phyloP scores from a whole-genome alignment of 345 rosid species.

The Geranium rotundifolium region DNA sequence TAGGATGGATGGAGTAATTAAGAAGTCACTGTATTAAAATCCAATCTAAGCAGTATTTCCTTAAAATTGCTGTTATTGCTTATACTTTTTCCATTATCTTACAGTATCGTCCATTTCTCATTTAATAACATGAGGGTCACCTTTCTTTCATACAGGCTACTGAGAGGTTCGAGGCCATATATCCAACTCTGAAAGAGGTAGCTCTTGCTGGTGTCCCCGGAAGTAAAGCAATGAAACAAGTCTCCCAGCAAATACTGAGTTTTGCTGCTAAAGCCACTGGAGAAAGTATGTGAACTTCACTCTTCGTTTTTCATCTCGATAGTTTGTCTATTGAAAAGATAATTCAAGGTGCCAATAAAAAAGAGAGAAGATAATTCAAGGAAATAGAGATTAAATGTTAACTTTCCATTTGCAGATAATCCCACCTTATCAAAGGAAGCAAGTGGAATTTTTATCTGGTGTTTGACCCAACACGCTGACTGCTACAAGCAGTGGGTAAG shows the following conservation, averaged over 20 bases:
- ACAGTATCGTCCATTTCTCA: no score
- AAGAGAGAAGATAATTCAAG: background rate
- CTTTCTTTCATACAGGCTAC: constrained; percentile 32
- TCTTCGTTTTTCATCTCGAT: background rate
- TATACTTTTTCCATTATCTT: no score
- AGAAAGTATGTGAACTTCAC: constrained; percentile 27
- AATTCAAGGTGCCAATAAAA: no score
- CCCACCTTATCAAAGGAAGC: constrained; percentile 40
- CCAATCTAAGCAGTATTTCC: background rate
- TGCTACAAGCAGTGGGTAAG: constrained; percentile 51
- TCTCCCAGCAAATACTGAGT: constrained; percentile 36
- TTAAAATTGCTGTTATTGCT: background rate
- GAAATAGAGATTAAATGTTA: background rate
- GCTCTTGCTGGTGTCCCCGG: constrained; percentile 54
- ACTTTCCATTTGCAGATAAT: constrained; percentile 17
- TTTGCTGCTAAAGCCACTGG: constrained; percentile 43
- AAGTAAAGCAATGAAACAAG: constrained; percentile 64
- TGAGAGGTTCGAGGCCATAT: constrained; percentile 53
- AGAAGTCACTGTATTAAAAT: no score
- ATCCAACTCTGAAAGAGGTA: constrained; percentile 51
- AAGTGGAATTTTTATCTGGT: constrained; percentile 37
- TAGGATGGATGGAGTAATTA: no score
- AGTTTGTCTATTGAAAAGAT: background rate
- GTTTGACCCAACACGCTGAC: constrained; percentile 37
- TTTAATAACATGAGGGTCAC: background rate